phyloP scores from a whole-genome alignment of 805 yeast genomes.

The Nakazawaea wickerhamii region DNA sequence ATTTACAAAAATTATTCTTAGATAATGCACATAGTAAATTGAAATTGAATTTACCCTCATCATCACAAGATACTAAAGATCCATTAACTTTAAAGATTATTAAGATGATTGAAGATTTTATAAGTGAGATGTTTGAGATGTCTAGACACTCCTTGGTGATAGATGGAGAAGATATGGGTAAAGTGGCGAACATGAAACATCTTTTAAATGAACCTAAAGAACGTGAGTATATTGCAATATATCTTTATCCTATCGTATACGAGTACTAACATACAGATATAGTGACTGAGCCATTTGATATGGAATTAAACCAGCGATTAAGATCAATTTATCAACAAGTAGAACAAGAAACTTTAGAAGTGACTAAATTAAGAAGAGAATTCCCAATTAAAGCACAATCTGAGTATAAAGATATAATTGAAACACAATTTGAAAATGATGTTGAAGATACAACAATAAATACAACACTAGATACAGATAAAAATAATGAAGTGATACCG shows the following conservation, averaged over 20 bases:
- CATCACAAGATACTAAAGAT: conserved; percentile 30
- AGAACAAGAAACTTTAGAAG: conserved; percentile 55
- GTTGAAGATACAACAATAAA: conserved; percentile 13
- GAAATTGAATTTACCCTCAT: conserved; percentile 40
- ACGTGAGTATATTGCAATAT: conserved; percentile 14
- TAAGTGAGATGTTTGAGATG: conserved; percentile 51
- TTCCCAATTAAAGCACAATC: conserved; percentile 39
- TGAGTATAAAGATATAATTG: conserved; percentile 28
- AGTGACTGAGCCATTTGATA: conserved; percentile 67
- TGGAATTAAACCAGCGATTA: conserved; percentile 52
- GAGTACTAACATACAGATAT: background rate
- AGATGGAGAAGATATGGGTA: conserved; percentile 44
- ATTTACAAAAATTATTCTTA: conserved; percentile 39
- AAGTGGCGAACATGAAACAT: conserved; percentile 19
- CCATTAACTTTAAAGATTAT: conserved; percentile 41
- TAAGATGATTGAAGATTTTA: conserved; percentile 36
- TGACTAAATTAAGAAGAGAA: conserved; percentile 49
- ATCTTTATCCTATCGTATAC: conserved; percentile 5
- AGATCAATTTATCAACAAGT: conserved; percentile 52
- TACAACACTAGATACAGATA: background rate
- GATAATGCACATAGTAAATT: conserved; percentile 39
- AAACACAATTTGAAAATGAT: background rate
- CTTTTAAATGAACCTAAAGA: conserved; percentile 20
- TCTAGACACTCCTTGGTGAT: conserved; percentile 50
- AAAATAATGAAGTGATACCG: conserved; percentile 4